These are phyloP conservation scores for Perkinsus chesapeaki DNA, from an alignment of 169 alveolate species.

Conservation along the genomic window DNA sequence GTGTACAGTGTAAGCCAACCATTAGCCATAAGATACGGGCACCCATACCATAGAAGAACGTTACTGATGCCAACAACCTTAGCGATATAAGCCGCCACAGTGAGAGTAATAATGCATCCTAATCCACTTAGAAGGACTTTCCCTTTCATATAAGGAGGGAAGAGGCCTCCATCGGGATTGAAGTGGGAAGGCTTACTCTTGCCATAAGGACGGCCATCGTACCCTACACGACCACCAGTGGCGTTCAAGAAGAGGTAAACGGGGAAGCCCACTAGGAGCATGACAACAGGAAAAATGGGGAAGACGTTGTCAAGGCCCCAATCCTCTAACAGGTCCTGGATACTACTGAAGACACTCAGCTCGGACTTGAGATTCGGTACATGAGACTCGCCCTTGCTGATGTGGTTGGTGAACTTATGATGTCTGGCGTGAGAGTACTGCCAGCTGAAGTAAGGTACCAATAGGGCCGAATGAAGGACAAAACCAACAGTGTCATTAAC, in stretches of 20 bases:
- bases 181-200: conserved; percentile 31
- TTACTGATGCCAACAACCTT: not conserved
- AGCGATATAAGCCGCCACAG: conserved; percentile 23
- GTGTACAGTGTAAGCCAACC: conserved; percentile 50
- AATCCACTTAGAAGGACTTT: conserved; percentile 25
- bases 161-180: conserved; percentile 25
- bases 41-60: conserved; percentile 28
- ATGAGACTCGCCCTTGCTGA: conserved; percentile 52
- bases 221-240: conserved; percentile 38
- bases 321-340: not conserved
- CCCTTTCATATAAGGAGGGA: conserved; percentile 26
- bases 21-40: conserved; percentile 38
- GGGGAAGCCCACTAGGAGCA: conserved; percentile 44
- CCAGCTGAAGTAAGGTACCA: conserved; percentile 55
- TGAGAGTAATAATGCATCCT: conserved; percentile 21
- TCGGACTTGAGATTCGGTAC: conserved; percentile 19
- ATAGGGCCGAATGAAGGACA: conserved; percentile 31
- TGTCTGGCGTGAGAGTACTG: conserved; percentile 52
- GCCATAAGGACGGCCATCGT: not conserved
- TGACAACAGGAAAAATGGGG: not conserved
- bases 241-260: conserved; percentile 30
- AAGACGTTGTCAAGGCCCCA: not conserved
- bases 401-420: conserved; percentile 48
- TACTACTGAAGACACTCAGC: not conserved
- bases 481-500: conserved; percentile 45